Conservation (phyloP, 1,139 yeast species). For the Nadsonia commutata region DNA sequence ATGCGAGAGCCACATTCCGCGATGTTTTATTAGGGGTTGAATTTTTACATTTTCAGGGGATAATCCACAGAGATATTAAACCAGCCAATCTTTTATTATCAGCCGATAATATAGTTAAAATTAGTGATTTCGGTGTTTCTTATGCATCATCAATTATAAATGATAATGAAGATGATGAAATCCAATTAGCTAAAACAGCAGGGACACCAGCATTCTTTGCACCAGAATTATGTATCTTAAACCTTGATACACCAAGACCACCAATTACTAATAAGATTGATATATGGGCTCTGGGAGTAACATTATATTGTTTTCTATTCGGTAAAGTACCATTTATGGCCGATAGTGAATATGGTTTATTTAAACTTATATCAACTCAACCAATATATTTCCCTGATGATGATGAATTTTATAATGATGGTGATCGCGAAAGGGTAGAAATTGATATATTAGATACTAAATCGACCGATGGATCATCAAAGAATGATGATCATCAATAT, state of each 20-base stretch:
- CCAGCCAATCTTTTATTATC: slow-evolving; percentile 80
- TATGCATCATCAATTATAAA: slow-evolving; percentile 31
- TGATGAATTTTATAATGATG: slow-evolving; percentile 1
- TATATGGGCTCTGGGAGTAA: slow-evolving; percentile 94
- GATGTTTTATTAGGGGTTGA: slow-evolving; percentile 84
- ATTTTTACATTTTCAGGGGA: slow-evolving; percentile 83
- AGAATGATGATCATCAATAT: too few species aligned
- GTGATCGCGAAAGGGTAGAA: slow-evolving; percentile 3
- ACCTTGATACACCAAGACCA: slow-evolving; percentile 24
- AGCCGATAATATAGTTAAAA: slow-evolving; percentile 64
- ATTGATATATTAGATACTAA: slow-evolving; percentile 1
- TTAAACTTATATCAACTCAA: slow-evolving; percentile 64
- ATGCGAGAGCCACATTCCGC: slow-evolving; percentile 30
- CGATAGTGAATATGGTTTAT: slow-evolving; percentile 72
- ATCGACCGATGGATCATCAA: too few species aligned
- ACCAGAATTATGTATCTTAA: slow-evolving; percentile 55
- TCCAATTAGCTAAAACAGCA: slow-evolving; percentile 78
- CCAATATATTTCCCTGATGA: slow-evolving; percentile 47
- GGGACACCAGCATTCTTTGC: slow-evolving; percentile 85
- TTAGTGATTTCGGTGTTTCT: slow-evolving; percentile 91
- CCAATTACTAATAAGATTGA: slow-evolving; percentile 66
- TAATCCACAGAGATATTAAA: slow-evolving; percentile 88
- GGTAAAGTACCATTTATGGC: slow-evolving; percentile 89
- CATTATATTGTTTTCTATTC: slow-evolving; percentile 73
- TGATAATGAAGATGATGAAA: slow-evolving; percentile 42